Evolutionary conservation across 2,329 filamentous ascomycete species (phyloP), one percentile per base, ranked within the genome.

Genomic region (Pseudogymnoascus sp.): DNA sequence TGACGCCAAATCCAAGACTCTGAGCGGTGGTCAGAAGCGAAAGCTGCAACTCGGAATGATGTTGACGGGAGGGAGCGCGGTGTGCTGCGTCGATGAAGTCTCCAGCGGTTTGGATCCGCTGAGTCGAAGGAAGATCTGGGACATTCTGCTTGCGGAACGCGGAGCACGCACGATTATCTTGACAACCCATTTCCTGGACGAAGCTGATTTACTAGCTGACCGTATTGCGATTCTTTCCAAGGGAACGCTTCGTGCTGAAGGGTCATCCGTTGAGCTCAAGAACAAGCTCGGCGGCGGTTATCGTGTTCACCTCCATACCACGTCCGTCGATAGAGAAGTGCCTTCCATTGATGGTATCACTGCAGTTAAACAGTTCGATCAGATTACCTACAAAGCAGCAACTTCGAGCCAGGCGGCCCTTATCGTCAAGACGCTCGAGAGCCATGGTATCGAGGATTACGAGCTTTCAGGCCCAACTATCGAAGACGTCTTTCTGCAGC

Each of bases 21-120:
- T 97, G 0, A 96, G 91, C 2, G 92, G 92, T 7, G 92, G 92
- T 0, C 92, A 97, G 74, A 96, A 96, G 76, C 81, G 92, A 61
- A 97, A 97, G 73, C 80, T 96, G 7, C 92, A 97, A 73, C 80
- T 97, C 2, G 92, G 91, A 4, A 93, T 96, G 85, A 96, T 96
- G 91, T 86, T 97, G 68, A 95, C 91, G 3, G 92, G 93, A 65
- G 92, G 91, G 10, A 93, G 89, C 65, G 85, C 85, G 23, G 87
- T 97, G 0, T 96, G 92, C 75, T 94, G 91, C 69, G 86, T 97
- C 5, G 92, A 97, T 68, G 93, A 97, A 74, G 91, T 96, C 12
- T 92, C 89, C 39, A 92, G 88, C 64, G 93, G 92, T 12, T 81
- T 97, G 19, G 92, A 97, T 71, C 92, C 93, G 0, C 78, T 97